Evolutionary conservation across 306 rosid species (phyloP), one percentile per base, ranked within the genome.

Genomic region (Parietaria judaica): DNA sequence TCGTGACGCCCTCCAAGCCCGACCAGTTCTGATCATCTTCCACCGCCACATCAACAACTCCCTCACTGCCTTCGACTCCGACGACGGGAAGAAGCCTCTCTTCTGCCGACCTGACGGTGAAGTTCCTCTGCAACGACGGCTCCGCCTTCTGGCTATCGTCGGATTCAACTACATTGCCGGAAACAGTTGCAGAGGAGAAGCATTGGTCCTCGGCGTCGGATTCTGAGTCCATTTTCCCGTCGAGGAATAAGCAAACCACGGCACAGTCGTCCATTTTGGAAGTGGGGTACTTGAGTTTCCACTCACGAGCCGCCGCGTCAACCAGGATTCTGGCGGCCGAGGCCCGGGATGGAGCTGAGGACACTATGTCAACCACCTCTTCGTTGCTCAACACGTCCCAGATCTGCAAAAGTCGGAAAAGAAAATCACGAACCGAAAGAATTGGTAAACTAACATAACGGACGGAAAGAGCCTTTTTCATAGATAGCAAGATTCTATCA

Each of bases 261-360:
- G 97, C 97, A 74, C 99, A 92, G 50, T 92, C 99, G 60, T 92
- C 99, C 97, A 92, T 86, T 77, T 82, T 92, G 1, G 99, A 92
- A 54, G 97, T 92, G 0, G 99, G 99, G 74, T 88, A 92, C 51
- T 88, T 88, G 10, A 79, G 86, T 66, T 81, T 86, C 99, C 97
- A 92, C 70, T 82, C 97, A 5, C 81, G 82, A 14, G 94, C 95
- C 0, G 97, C 99, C 8, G 97, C 84, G 67, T 88, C 94, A 36
- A 88, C 97, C 70, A 94, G 65, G 53, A 57, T 72, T 72, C 87
- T 76, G 1, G 99, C 95, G 0, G 99, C 99, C 0, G 86, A 72
- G 13, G 95, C 68, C 38, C 97, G 85, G 36, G 66, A 66, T 14
- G 94, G 84, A 51, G 94, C 83, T 9, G 83, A 74, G 51, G 90